phyloP scores from a whole-genome alignment of 2,329 filamentous ascomycete species.

The Bipolaris gigantea region DNA sequence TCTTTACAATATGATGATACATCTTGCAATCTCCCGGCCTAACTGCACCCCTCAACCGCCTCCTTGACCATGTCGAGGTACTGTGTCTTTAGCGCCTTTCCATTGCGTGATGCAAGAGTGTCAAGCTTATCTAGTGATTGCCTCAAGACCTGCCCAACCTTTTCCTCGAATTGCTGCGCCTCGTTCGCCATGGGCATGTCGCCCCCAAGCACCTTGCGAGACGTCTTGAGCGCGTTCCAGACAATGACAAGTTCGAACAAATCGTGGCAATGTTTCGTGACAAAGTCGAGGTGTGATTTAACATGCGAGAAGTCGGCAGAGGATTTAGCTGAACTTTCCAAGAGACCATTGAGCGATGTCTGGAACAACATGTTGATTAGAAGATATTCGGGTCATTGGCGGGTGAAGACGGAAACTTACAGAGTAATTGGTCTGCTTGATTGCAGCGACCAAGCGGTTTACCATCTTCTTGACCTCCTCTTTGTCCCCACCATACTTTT shows the following conservation, averaged over 20 bases:
- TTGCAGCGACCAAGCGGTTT: constrained; percentile 43
- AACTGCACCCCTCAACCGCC: not conserved
- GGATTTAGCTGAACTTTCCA: not conserved
- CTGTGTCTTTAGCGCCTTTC: not conserved
- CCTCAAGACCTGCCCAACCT: constrained; percentile 10
- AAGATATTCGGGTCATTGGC: not conserved
- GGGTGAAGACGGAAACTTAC: constrained; percentile 14
- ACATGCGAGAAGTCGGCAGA: constrained; percentile 15
- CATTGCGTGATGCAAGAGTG: not conserved
- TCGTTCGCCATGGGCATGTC: constrained; percentile 37
- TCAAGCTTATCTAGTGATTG: constrained; percentile 8
- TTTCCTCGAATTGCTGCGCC: constrained; percentile 21
- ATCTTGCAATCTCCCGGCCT: not conserved
- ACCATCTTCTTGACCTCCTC: constrained; percentile 48
- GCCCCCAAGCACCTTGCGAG: constrained; percentile 45
- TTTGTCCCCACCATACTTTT: constrained; percentile 42
- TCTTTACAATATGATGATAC: not conserved
- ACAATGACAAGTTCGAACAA: constrained; percentile 43
- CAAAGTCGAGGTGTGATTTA: not conserved
- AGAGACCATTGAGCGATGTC: constrained; percentile 12
- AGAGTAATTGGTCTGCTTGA: constrained; percentile 28
- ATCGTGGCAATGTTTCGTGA: constrained; percentile 15
- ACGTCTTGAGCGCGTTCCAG: constrained; percentile 50
- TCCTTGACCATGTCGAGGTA: constrained; percentile 5
- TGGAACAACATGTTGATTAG: constrained; percentile 3